These are phyloP conservation scores for Claviceps pazoutovae DNA, from an alignment of 2,329 filamentous ascomycete species.

Conservation along the genomic window DNA sequence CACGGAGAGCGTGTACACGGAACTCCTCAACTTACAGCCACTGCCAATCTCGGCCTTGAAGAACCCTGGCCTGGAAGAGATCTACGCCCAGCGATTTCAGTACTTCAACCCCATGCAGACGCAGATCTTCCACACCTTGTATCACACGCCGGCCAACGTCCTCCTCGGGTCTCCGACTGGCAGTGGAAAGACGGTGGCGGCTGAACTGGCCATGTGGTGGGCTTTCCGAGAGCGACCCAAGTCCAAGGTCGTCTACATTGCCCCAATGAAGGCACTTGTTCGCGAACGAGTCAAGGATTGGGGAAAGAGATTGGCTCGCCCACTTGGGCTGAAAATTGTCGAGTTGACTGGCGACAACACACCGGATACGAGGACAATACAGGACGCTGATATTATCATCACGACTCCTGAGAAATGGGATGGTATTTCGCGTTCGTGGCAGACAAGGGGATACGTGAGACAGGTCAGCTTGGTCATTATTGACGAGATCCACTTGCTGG, in stretches of 20 bases:
- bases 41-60: slow-evolving; percentile 76
- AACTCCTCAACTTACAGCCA: slow-evolving; percentile 82
- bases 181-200: slow-evolving; percentile 93
- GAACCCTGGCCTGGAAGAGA: slow-evolving; percentile 72
- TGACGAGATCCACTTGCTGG: slow-evolving; percentile 95
- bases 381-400: slow-evolving; percentile 93
- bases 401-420: slow-evolving; percentile 99
- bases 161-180: slow-evolving; percentile 91
- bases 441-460: slow-evolving; percentile 89
- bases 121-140: slow-evolving; percentile 93
- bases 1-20: slow-evolving; percentile 93
- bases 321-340: slow-evolving; percentile 79
- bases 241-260: slow-evolving; percentile 97
- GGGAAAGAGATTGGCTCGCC: slow-evolving; percentile 65
- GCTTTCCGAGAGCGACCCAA: slow-evolving; percentile 88
- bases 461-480: slow-evolving; percentile 95
- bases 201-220: slow-evolving; percentile 98
- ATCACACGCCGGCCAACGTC: slow-evolving; percentile 84
- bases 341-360: slow-evolving; percentile 96
- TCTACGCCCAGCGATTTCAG: slow-evolving; percentile 79
- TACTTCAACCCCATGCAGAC: slow-evolving; percentile 99
- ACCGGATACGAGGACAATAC: slow-evolving; percentile 87
- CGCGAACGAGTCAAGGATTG: slow-evolving; percentile 94
- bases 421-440: slow-evolving; percentile 97
- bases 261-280: slow-evolving; percentile 97